Percentiles rank a stretch among this genome's conserved stretches.
phyloP scores from a whole-genome alignment of 306 rosid genomes.

The Casuarina glauca region DNA sequence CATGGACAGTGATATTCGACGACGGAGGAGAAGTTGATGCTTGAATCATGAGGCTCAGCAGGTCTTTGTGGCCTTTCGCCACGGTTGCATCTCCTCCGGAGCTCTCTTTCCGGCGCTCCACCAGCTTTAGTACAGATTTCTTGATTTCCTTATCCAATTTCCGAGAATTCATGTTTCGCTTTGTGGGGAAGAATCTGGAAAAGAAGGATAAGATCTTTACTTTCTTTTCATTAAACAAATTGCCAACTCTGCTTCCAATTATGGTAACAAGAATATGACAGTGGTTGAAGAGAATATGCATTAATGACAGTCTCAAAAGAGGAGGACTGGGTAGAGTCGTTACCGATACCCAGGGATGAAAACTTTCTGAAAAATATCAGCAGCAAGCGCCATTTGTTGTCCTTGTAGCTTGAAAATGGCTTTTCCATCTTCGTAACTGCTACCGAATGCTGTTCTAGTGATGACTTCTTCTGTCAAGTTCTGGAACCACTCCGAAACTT shows the following conservation, averaged over 20 bases:
- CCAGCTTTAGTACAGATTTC: slow-evolving; percentile 60
- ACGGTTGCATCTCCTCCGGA: background rate
- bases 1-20: slow-evolving; percentile 60
- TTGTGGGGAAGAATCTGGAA: slow-evolving; percentile 74
- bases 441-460: slow-evolving; percentile 76
- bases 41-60: slow-evolving; percentile 78
- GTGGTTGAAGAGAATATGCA: background rate
- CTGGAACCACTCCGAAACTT: slow-evolving; percentile 83
- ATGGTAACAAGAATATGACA: background rate
- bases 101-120: slow-evolving; percentile 43
- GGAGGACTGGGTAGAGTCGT: too few relatives aligned
- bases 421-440: slow-evolving; percentile 91
- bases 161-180: slow-evolving; percentile 74
- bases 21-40: slow-evolving; percentile 44
- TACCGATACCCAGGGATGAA: slow-evolving; percentile 97
- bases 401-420: slow-evolving; percentile 74
- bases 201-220: background rate
- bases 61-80: slow-evolving; percentile 58
- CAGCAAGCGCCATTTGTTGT: slow-evolving; percentile 78
- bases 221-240: slow-evolving; percentile 1
- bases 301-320: too few relatives aligned
- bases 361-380: slow-evolving; percentile 83
- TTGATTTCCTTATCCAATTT: slow-evolving; percentile 67
- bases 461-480: slow-evolving; percentile 77
- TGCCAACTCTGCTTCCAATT: background rate